Percentiles rank a stretch among this genome's conserved stretches.
phyloP scores from a whole-genome alignment of 202 grass and related monocot species.

The Elaeis oleifera region DNA sequence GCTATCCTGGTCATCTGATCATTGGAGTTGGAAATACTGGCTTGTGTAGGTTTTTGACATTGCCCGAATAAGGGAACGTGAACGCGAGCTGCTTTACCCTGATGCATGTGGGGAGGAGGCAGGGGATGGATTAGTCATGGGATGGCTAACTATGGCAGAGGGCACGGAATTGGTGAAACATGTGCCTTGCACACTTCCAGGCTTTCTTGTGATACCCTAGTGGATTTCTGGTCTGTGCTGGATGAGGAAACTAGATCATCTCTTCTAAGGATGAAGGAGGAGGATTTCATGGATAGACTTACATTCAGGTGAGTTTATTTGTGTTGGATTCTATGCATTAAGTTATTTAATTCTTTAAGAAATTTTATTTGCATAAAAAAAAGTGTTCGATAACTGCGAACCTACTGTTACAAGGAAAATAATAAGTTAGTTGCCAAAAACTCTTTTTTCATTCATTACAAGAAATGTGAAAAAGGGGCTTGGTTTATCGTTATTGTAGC shows the following conservation, averaged over 20 bases:
- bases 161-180: constrained; percentile 64
- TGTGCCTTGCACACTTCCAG: constrained; percentile 89
- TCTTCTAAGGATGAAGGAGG: constrained; percentile 91
- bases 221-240: constrained; percentile 92
- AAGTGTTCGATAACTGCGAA: too few species aligned
- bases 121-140: constrained; percentile 97
- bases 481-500: too few species aligned
- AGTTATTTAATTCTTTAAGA: too few species aligned
- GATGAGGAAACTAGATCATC: constrained; percentile 77
- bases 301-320: constrained; percentile 59
- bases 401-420: too few species aligned
- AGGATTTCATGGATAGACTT: constrained; percentile 92
- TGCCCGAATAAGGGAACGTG: constrained; percentile 76
- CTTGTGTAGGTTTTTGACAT: constrained; percentile 80
- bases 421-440: too few species aligned
- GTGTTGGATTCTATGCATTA: not conserved
- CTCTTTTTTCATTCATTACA: too few species aligned
- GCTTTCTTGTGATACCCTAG: constrained; percentile 83
- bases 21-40: not conserved
- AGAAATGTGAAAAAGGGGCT: too few species aligned
- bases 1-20: too few species aligned
- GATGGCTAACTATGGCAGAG: constrained; percentile 61
- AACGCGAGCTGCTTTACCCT: constrained; percentile 90
- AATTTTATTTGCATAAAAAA: too few species aligned
- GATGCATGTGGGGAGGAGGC: constrained; percentile 90